phyloP scores from a whole-genome alignment of 495 filamentous ascomycete genomes.

The Chaetomidium leptoderma region DNA sequence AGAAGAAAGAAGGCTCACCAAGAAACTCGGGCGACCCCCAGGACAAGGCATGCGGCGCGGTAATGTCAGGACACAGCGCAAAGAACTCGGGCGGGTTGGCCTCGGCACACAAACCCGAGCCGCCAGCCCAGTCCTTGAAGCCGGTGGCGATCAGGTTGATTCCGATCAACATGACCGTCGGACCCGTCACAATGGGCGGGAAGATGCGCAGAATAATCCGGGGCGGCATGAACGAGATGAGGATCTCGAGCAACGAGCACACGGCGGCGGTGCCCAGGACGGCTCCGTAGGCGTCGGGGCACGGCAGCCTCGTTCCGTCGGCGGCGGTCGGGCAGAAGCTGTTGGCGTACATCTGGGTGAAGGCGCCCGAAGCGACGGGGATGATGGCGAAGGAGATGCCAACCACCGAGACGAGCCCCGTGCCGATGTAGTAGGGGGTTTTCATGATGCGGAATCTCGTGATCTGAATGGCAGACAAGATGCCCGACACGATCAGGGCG shows the following conservation, averaged over 20 bases:
- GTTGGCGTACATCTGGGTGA: conserved; percentile 80
- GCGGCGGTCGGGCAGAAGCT: conserved; percentile 65
- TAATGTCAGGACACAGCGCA: conserved; percentile 63
- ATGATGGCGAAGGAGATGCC: conserved; percentile 86
- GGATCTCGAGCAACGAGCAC: conserved; percentile 70
- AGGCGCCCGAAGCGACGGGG: conserved; percentile 71
- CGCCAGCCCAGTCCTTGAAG: conserved; percentile 83
- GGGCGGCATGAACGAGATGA: conserved; percentile 71
- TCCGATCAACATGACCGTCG: conserved; percentile 66
- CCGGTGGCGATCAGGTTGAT: conserved; percentile 69
- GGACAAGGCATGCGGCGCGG: conserved; percentile 72
- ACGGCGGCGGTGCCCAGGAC: conserved; percentile 68
- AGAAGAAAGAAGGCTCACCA: conserved; percentile 35
- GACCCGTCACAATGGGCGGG: conserved; percentile 85
- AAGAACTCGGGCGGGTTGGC: conserved; percentile 53
- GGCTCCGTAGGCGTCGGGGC: conserved; percentile 81
- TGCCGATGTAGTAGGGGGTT: conserved; percentile 83
- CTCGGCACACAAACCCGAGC: conserved; percentile 57
- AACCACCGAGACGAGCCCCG: conserved; percentile 85
- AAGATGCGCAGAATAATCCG: conserved; percentile 69
- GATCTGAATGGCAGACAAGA: conserved; percentile 78
- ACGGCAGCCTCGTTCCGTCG: conserved; percentile 66
- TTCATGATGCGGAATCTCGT: conserved; percentile 74
- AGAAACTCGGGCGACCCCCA: conserved; percentile 89
- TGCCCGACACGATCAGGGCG: conserved; percentile 78